These are phyloP conservation scores for Thielaviopsis euricoi DNA, from an alignment of 2,329 filamentous ascomycete genomes.

Conservation along the genomic window DNA sequence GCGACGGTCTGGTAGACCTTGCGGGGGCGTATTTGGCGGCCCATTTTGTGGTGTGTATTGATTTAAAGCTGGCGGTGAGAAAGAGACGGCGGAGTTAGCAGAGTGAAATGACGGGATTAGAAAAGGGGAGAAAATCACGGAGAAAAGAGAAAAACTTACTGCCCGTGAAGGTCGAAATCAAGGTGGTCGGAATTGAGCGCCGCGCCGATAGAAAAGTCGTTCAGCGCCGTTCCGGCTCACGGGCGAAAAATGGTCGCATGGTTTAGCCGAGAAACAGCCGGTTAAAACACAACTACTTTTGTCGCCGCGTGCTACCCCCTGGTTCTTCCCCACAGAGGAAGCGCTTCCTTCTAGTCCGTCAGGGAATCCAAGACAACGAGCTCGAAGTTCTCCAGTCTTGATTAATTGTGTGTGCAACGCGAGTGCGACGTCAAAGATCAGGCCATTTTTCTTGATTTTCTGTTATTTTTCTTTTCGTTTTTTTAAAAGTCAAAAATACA, in stretches of 20 bases:
- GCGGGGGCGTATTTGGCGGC: slow-evolving; percentile 29
- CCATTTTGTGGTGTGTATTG: slow-evolving; percentile 19
- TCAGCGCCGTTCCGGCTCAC: not conserved
- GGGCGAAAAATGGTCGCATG: not conserved
- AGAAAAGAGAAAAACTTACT: not conserved
- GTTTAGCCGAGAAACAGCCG: not conserved
- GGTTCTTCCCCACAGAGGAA: not conserved
- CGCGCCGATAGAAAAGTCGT: not conserved
- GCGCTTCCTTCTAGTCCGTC: not conserved
- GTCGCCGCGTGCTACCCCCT: not conserved
- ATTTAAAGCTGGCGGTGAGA: no score
- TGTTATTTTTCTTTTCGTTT: no score
- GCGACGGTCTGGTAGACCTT: slow-evolving; percentile 30
- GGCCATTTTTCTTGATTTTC: no score
- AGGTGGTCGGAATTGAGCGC: not conserved
- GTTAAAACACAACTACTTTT: not conserved
- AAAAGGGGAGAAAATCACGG: not conserved
- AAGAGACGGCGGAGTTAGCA: no score
- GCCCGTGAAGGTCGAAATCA: no score
- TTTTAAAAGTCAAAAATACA: no score
- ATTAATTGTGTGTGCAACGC: no score
- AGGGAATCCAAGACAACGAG: not conserved
- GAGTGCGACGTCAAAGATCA: no score
- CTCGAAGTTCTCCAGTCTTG: no score
- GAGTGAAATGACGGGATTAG: no score